Evolutionary conservation across 345 rosid species (phyloP), one percentile per base, ranked within the genome.

Genomic region (Melastoma malabathricum): DNA sequence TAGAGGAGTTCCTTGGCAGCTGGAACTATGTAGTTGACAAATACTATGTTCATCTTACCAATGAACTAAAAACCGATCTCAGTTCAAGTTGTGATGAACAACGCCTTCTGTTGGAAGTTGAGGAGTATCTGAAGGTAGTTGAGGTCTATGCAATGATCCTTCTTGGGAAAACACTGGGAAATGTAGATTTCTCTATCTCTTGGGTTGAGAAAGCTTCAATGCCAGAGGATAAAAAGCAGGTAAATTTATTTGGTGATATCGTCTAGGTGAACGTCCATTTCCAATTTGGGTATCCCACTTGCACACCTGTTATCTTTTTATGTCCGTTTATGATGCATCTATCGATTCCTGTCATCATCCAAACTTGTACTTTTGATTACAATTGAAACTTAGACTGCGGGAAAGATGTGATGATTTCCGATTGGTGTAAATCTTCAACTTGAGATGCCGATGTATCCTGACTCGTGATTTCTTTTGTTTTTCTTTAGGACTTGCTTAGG

Each of bases 131-230:
- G 60, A 78, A 75, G 64, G 72, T 80, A 58, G 86, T 72, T 54
- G 96, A 86, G 75, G 47, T 90, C 52, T 90, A 73, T 65, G 67
- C 68, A 47, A 62, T 76, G 52, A 78, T 78, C 55, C 62, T 83
- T 54, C 82, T 90, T 41, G 89, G 78, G 18, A 75, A 61, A 45
- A 57, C 56, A 55, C 66, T 75, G 55, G 68, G 67, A 18, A 79
- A 86, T 59, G 29, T 78, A 54, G 73, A 72, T 46, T 51, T 39
- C 67, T 94, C 96, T 58, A 63, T 86, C 60, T 64, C 86, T 49
- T 86, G 98, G 98, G 75, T 78, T 45, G 92, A 86, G 76, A 69
- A 78, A 57, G 83, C 94, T 71, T 63, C 73, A 25, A 52, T 90
- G 61, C 92, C 94, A 8, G 92, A 82, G 63, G 90, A 80, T 62